These are phyloP conservation scores for Nemania abortiva DNA, from an alignment of 2,329 filamentous ascomycete genomes.

Conservation along the genomic window DNA sequence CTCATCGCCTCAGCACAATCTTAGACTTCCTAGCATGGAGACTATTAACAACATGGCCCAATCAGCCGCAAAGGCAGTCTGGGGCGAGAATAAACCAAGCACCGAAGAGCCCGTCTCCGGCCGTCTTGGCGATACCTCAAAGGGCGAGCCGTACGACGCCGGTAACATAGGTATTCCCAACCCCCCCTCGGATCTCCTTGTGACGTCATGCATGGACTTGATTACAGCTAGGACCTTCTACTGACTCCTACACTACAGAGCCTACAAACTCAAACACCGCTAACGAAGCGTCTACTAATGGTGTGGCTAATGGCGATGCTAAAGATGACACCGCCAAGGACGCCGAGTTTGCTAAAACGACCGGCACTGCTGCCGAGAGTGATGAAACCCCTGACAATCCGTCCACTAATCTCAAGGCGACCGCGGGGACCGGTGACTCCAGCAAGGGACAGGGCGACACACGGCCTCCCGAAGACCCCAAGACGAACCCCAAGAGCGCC, in stretches of 20 bases:
- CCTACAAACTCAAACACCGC: constrained; percentile 5
- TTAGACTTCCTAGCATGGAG: constrained; percentile 64
- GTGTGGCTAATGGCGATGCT: background rate
- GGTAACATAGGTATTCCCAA: constrained; percentile 75
- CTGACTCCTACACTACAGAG: constrained; percentile 16
- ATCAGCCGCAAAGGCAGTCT: constrained; percentile 62
- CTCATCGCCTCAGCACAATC: background rate
- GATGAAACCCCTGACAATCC: constrained; percentile 47
- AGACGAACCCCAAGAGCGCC: constrained; percentile 52
- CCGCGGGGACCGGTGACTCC: constrained; percentile 43
- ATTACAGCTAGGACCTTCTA: constrained; percentile 16
- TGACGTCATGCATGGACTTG: constrained; percentile 19
- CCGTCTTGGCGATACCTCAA: constrained; percentile 72
- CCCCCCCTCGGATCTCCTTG: constrained; percentile 31
- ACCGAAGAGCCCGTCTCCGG: constrained; percentile 78
- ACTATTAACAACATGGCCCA: constrained; percentile 68
- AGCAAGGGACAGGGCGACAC: constrained; percentile 56
- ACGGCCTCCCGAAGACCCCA: constrained; percentile 54
- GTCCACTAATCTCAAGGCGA: constrained; percentile 46
- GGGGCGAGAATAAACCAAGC: constrained; percentile 55
- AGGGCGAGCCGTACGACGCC: constrained; percentile 80
- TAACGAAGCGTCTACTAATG: constrained; percentile 14
- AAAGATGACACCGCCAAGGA: constrained; percentile 22
- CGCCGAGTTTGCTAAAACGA: constrained; percentile 40
- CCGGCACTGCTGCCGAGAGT: constrained; percentile 45